phyloP scores from a whole-genome alignment of 805 yeast genomes.

The Wickerhamomyces mucosus region DNA sequence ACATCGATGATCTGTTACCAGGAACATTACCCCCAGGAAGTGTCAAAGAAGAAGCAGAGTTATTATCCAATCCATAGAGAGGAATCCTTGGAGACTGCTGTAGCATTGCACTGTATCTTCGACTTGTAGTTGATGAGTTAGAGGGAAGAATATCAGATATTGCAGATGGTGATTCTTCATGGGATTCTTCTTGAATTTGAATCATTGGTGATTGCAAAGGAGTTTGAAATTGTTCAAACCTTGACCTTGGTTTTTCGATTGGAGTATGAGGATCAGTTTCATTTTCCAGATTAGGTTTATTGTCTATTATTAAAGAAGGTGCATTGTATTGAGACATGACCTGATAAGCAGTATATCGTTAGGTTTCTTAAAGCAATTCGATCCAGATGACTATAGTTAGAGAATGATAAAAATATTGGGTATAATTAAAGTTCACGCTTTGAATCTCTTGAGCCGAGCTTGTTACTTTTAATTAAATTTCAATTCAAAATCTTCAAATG shows the following conservation, averaged over 20 bases:
- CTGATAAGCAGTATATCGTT: no score
- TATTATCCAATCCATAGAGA: slow-evolving; percentile 9
- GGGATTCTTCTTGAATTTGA: slow-evolving; percentile 16
- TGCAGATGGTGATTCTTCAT: slow-evolving; percentile 2
- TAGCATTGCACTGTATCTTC: slow-evolving; percentile 10
- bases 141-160: slow-evolving; percentile 13
- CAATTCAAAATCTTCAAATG: no score
- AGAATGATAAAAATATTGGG: no score
- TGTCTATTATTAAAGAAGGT: no score
- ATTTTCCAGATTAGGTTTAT: no score
- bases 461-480: no score
- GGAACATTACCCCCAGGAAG: slow-evolving; percentile 21
- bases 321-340: no score
- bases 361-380: no score
- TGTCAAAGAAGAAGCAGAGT: slow-evolving; percentile 14
- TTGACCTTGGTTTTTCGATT: slow-evolving; percentile 12
- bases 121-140: slow-evolving; percentile 9
- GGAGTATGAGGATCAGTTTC: slow-evolving; percentile 12
- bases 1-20: slow-evolving; percentile 18
- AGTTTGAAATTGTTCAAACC: slow-evolving; percentile 14
- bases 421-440: no score
- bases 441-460: no score
- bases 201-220: slow-evolving; percentile 21
- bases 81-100: slow-evolving; percentile 5
- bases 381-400: no score